phyloP scores from a whole-genome alignment of 306 rosid genomes.

The Rosa rugosa region DNA sequence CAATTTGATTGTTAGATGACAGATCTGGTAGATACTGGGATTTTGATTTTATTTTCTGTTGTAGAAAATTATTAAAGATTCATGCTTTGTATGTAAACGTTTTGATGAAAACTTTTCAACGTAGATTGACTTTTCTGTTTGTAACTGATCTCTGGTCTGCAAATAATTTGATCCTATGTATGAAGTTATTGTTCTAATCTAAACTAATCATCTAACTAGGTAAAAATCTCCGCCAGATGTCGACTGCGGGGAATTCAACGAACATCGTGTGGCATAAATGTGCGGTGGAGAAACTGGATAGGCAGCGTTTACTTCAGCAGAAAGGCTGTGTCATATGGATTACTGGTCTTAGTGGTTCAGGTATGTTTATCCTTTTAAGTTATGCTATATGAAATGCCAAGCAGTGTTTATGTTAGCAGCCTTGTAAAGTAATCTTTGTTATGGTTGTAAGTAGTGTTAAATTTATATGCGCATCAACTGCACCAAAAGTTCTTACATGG shows the following conservation, averaged over 20 bases:
- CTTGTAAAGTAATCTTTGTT: background rate
- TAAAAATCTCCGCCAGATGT: conserved; percentile 40
- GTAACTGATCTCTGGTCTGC: background rate
- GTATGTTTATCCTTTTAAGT: conserved; percentile 43
- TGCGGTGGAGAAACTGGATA: conserved; percentile 68
- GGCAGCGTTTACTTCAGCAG: conserved; percentile 80
- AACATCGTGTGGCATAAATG: conserved; percentile 88
- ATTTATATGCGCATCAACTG: background rate
- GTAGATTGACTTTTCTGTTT: background rate
- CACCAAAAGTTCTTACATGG: background rate
- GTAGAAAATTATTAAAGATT: background rate
- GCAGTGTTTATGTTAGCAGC: background rate
- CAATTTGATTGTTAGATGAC: background rate
- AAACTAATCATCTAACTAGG: conserved; percentile 49
- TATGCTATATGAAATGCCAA: background rate
- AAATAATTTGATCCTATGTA: background rate
- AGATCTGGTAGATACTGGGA: background rate
- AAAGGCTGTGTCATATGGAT: conserved; percentile 97
- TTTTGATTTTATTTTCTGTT: background rate
- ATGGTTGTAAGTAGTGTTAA: background rate
- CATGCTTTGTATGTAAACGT: background rate
- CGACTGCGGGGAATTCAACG: conserved; percentile 65
- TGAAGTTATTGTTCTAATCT: conserved; percentile 35
- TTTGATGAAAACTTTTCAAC: background rate
- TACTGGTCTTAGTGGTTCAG: conserved; percentile 99